phyloP scores from a whole-genome alignment of 2,329 filamentous ascomycete species.

The Xylariaceae sp. region DNA sequence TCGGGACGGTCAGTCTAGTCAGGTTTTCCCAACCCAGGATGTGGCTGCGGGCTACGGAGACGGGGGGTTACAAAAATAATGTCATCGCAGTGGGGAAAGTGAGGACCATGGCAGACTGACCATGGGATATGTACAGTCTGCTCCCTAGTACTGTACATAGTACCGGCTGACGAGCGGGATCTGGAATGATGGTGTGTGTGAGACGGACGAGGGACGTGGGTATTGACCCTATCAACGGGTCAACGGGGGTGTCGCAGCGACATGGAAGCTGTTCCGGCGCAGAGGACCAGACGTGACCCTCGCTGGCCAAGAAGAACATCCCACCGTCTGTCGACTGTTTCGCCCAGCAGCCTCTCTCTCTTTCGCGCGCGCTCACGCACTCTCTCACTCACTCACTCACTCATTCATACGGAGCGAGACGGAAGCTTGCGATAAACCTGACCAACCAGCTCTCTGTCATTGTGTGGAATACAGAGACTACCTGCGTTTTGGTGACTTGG shows the following conservation, averaged over 20 bases:
- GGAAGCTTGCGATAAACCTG: too few relatives aligned
- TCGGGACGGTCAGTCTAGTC: conserved; percentile 7
- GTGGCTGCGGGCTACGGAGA: conserved; percentile 16
- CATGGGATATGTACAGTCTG: too few relatives aligned
- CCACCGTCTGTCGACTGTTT: conserved; percentile 14
- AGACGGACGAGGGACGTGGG: conserved; percentile 14
- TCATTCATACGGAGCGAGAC: too few relatives aligned
- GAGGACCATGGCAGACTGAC: conserved; percentile 22
- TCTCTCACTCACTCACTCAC: too few relatives aligned
- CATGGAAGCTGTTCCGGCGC: conserved; percentile 26
- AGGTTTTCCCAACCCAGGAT: conserved; percentile 11
- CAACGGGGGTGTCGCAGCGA: conserved; percentile 20
- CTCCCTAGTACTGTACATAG: too few relatives aligned
- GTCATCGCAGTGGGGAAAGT: conserved; percentile 21
- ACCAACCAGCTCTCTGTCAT: too few relatives aligned
- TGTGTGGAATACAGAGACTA: not conserved
- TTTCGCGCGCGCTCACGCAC: too few relatives aligned
- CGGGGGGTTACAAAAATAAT: conserved; percentile 17
- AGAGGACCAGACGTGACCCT: conserved; percentile 24
- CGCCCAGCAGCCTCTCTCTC: not conserved
- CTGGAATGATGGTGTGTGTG: conserved; percentile 21
- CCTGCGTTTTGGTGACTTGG: too few relatives aligned
- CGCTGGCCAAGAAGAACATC: conserved; percentile 20
- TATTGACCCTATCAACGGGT: conserved; percentile 4
- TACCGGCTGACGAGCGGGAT: conserved; percentile 23